phyloP scores from a whole-genome alignment of 306 rosid genomes.

The Ziziphus jujuba region DNA sequence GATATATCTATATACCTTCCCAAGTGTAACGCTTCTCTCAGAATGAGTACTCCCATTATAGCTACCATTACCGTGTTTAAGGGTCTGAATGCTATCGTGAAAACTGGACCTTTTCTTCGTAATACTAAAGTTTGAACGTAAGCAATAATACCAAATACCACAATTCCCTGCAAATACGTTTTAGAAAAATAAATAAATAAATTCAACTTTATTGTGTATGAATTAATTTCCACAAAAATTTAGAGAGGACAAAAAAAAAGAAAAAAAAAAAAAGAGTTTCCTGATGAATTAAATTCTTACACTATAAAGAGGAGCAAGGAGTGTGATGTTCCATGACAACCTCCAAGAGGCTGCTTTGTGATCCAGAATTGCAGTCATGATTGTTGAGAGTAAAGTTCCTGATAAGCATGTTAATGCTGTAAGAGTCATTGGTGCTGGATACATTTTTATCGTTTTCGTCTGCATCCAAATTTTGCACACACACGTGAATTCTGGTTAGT shows the following conservation, averaged over 20 bases:
- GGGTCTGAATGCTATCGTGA: slow-evolving; percentile 28
- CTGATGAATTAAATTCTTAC: slow-evolving; percentile 4
- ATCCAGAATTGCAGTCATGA: slow-evolving; percentile 30
- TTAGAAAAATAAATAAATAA: neutral
- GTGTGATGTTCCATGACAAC: slow-evolving; percentile 27
- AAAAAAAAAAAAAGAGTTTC: too few species aligned
- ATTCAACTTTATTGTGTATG: neutral
- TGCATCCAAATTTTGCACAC: slow-evolving; percentile 17
- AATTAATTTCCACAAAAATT: neutral
- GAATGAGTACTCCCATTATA: slow-evolving; percentile 16
- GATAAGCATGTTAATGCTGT: slow-evolving; percentile 23
- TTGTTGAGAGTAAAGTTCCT: slow-evolving; percentile 26
- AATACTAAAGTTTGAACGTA: slow-evolving; percentile 23
- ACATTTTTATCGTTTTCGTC: slow-evolving; percentile 21
- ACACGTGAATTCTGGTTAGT: neutral
- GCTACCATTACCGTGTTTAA: slow-evolving; percentile 15
- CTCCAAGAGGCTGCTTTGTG: slow-evolving; percentile 30
- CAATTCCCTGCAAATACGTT: too few species aligned
- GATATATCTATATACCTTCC: slow-evolving; percentile 27
- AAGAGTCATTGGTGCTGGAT: slow-evolving; percentile 27
- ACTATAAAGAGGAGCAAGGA: slow-evolving; percentile 26
- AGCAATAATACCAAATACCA: slow-evolving; percentile 2
- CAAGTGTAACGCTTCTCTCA: slow-evolving; percentile 23
- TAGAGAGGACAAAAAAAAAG: too few species aligned
- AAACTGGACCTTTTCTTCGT: slow-evolving; percentile 29